A percentile compares a stretch with the other conserved stretches of the same genome.
phyloP scores from a whole-genome alignment of 2,329 filamentous ascomycete genomes.

The Phialemonium atrogriseum region DNA sequence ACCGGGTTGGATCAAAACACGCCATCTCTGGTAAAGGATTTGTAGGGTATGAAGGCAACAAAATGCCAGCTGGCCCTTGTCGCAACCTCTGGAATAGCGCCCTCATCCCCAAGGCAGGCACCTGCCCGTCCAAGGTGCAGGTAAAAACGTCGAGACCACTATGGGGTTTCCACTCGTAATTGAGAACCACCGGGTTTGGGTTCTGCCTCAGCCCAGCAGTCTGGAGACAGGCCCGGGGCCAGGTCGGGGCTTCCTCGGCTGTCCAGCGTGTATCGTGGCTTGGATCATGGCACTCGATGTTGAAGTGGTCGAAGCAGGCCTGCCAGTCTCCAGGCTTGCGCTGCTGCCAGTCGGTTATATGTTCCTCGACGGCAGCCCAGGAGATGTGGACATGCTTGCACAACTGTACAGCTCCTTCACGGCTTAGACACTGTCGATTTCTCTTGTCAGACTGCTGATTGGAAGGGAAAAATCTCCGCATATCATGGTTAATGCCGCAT shows the following conservation, averaged over 20 bases:
- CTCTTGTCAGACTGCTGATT: neutral
- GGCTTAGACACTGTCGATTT: conserved; percentile 9
- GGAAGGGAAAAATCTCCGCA: neutral
- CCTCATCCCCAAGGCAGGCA: conserved; percentile 11
- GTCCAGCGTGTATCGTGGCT: conserved; percentile 12
- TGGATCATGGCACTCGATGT: conserved; percentile 10
- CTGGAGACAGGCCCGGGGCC: conserved; percentile 11
- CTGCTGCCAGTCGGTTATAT: conserved; percentile 9
- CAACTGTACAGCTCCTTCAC: conserved; percentile 11
- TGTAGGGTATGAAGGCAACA: conserved; percentile 7
- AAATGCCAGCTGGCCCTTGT: conserved; percentile 10
- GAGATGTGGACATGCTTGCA: conserved; percentile 14
- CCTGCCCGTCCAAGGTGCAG: conserved; percentile 7
- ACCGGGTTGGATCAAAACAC: conserved; percentile 7
- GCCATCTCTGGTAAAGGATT: conserved; percentile 13
- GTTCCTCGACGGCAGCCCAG: conserved; percentile 11
- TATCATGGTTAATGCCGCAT: conserved; percentile 3
- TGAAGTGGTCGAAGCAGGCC: conserved; percentile 11
- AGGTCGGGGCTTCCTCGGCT: conserved; percentile 7
- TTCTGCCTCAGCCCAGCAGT: neutral
- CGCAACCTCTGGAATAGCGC: conserved; percentile 11
- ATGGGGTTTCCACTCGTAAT: conserved; percentile 12
- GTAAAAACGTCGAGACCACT: conserved; percentile 9
- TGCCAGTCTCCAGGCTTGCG: conserved; percentile 7
- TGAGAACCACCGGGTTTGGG: conserved; percentile 7